Percentiles rank a stretch among this genome's conserved stretches.
Conservation (phyloP, 495 filamentous ascomycete genomes). For the Cairneyella variabilis region DNA sequence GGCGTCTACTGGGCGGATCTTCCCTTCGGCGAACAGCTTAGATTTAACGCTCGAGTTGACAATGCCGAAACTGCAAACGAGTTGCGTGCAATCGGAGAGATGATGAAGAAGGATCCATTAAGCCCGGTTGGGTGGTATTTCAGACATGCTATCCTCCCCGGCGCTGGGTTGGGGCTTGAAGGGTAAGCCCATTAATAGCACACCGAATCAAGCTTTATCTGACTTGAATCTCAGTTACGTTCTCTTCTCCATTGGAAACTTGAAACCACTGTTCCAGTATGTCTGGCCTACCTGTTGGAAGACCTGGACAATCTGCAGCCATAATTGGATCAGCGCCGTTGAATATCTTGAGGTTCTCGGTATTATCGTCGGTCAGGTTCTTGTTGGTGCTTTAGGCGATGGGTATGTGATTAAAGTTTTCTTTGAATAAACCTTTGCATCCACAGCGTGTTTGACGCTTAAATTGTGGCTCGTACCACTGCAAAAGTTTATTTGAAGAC, state of each 20-base stretch:
- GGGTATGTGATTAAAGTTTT: no score
- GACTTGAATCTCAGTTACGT: conserved; percentile 40
- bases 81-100: conserved; percentile 56
- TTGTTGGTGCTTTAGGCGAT: conserved; percentile 58
- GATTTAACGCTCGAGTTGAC: conserved; percentile 69
- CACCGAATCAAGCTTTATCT: conserved; percentile 47
- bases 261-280: conserved; percentile 68
- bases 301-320: conserved; percentile 54
- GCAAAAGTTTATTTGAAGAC: no score
- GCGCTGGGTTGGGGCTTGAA: conserved; percentile 83
- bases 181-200: conserved; percentile 40
- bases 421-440: no score
- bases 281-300: conserved; percentile 75
- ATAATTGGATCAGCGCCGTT: conserved; percentile 71
- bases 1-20: conserved; percentile 90
- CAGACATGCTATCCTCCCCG: conserved; percentile 81
- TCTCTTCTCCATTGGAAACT: conserved; percentile 89
- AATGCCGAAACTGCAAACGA: conserved; percentile 61
- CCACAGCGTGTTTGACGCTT: no score
- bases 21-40: conserved; percentile 55
- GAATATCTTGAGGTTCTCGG: conserved; percentile 84
- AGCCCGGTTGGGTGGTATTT: conserved; percentile 76
- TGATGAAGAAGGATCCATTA: conserved; percentile 78
- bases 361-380: conserved; percentile 82
- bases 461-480: no score